phyloP scores from a whole-genome alignment of 2,329 filamentous ascomycete species.

The Moelleriella libera region DNA sequence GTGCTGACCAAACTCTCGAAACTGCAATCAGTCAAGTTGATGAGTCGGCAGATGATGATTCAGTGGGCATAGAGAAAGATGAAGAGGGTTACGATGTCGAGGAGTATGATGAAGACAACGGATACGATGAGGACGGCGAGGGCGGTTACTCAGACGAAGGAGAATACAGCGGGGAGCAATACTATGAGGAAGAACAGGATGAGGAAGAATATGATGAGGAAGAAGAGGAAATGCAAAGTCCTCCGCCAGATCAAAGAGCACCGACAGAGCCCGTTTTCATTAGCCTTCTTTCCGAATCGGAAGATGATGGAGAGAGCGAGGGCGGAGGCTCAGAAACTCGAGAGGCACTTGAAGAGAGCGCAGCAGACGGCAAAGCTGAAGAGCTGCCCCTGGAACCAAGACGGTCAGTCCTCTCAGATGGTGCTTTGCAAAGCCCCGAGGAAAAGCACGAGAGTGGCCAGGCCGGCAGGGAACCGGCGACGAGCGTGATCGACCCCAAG shows the following conservation, averaged over 20 bases:
- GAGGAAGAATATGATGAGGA: conserved; percentile 1
- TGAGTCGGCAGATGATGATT: conserved; percentile 9
- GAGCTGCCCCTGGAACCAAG: background rate
- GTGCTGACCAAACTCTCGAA: background rate
- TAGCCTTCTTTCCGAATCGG: conserved; percentile 30
- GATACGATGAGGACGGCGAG: background rate
- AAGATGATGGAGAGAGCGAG: conserved; percentile 8
- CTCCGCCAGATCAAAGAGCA: conserved; percentile 4
- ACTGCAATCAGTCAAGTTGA: background rate
- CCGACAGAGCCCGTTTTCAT: conserved; percentile 27
- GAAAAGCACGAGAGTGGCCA: background rate
- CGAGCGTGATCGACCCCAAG: too few species aligned
- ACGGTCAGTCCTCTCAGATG: background rate
- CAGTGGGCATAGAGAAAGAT: conserved; percentile 4
- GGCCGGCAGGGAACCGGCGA: too few species aligned
- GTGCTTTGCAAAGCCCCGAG: background rate
- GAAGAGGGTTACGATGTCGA: conserved; percentile 6
- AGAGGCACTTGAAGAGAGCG: background rate
- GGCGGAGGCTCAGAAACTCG: background rate
- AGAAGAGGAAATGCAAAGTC: background rate
- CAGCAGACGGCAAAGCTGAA: background rate
- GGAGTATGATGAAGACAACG: conserved; percentile 1
- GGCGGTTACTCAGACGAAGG: background rate
- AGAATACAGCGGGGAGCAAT: background rate
- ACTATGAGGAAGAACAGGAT: too few species aligned